phyloP scores from a whole-genome alignment of 2,329 filamentous ascomycete species.

The Fusarium sp. region DNA sequence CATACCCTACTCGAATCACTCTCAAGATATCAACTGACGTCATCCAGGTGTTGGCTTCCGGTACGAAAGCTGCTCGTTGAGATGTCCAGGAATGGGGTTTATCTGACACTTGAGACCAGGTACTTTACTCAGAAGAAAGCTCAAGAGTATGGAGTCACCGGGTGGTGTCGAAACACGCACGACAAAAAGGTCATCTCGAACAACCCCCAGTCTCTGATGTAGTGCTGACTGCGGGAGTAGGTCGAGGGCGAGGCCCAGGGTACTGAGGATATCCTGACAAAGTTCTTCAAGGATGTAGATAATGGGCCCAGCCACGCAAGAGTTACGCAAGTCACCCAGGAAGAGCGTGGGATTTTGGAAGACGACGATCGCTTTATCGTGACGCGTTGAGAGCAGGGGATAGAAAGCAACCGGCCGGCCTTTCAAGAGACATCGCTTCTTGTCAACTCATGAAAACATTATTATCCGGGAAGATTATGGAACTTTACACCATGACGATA shows the following conservation, averaged over 20 bases:
- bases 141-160: conserved; percentile 65
- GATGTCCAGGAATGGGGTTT: background rate
- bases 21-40: conserved; percentile 46
- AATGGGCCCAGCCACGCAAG: conserved; percentile 80
- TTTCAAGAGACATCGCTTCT: too few relatives aligned
- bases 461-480: too few relatives aligned
- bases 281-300: conserved; percentile 82
- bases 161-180: conserved; percentile 74
- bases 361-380: conserved; percentile 79
- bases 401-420: too few relatives aligned
- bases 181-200: conserved; percentile 65
- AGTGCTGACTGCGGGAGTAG: conserved; percentile 61
- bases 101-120: conserved; percentile 50
- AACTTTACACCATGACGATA: too few relatives aligned
- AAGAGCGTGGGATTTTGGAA: conserved; percentile 75
- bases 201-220: background rate
- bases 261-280: conserved; percentile 72
- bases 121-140: conserved; percentile 71
- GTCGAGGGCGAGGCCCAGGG: conserved; percentile 94
- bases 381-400: conserved; percentile 52
- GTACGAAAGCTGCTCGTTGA: conserved; percentile 48
- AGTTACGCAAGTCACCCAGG: conserved; percentile 82
- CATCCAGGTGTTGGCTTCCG: conserved; percentile 70
- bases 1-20: background rate
- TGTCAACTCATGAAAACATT: too few relatives aligned